Evolutionary conservation across 2,329 filamentous ascomycete genomes (phyloP), one percentile per base, ranked within the genome.

Genomic region (Tolypocladium tropicale): DNA sequence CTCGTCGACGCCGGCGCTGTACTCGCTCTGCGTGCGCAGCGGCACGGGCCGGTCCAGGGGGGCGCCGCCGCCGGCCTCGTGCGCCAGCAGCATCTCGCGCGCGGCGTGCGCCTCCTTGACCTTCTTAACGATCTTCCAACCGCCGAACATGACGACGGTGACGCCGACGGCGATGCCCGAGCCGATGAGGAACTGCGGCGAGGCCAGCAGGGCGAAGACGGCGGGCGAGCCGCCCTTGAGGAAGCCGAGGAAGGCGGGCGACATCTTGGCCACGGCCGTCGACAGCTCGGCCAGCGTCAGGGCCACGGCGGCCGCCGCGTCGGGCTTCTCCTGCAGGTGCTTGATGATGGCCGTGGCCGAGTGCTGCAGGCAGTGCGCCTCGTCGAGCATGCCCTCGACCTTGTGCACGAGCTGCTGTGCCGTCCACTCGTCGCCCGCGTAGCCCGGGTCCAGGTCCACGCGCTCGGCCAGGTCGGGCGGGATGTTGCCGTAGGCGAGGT

Each of bases 61-160:
- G n/a, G n/a, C n/a, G n/a, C n/a, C n/a, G n/a, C n/a, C 56, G 1
- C 57, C 57, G 2, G 55, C 57, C 32, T 69, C 64, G 23, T 65
- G 68, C 1, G 65, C 61, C 33, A 67, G 69, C 69, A 49, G 46
- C 46, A 49, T 25, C 50, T 67, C 65, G 2, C 65, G 58, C 1
- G 67, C 64, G 2, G 63, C 61, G 55, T 70, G 68, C 23, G 67
- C 68, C 55, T 79, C 78, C 57, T 73, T 71, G 62, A 97, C 89
- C 63, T 85, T 86, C 78, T 96, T 95, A 73, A 99, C 85, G 69
- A 99, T 96, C 74, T 96, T 97, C 81, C 90, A 97, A 6, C 94
- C 93, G 55, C 94, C 94, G 58, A 99, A 90, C 69, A 94, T 92
- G 64, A 99, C 90, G 10, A 97, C 85, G 0, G 94, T 97, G n/a